Base-by-base conservation (phyloP, 129 eudicot genomes). In the Tagetes patula region DNA sequence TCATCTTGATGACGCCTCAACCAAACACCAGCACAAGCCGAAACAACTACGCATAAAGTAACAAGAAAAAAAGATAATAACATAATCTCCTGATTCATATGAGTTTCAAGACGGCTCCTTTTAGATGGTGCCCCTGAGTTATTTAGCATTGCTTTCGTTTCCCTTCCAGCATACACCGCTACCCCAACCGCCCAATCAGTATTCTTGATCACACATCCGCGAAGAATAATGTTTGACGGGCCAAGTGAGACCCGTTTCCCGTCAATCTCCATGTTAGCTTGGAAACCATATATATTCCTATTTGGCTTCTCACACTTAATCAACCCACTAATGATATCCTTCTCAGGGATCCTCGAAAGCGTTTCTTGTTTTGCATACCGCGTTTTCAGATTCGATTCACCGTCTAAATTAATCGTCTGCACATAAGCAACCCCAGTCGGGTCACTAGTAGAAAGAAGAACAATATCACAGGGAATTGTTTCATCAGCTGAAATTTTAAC, bases 361-460 rank as follows among this genome's bases (percentile, higher is more conserved):
- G 97, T 94, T 82, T 94, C 99, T 72, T 90, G 99, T 75, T 94
- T 94, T 30, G 97, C 99, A 67, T 90, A 94, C 32, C 99, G 82
- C 6, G 99, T 94, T 82, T 94, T 94, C 67, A 94, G 72, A 76
- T 94, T 94, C 5, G 99, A 90, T 45, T 94, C 99, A 1, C 99
- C 99, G 10, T 94, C 99, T 73, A 94, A 80, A 85, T 94, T 94
- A 6, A 91, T 94, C 13, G 99, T 94, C 81, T 90, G 91, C 11
- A 94, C 82, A 67, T 90, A 94, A 37, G 99, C 99, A 43, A 94
- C 99, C 42, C 99, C 99, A 58, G 99, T 94, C 3, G 91, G 83
- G 48, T 94, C 99, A 76, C 99, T 90, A 0, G 99, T 94, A 1
- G 93, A 90, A 71, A 94, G 91, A 74, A 94, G 81, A 39, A 94